phyloP scores from a whole-genome alignment of 345 rosid species.

The Pelargonium nanum region DNA sequence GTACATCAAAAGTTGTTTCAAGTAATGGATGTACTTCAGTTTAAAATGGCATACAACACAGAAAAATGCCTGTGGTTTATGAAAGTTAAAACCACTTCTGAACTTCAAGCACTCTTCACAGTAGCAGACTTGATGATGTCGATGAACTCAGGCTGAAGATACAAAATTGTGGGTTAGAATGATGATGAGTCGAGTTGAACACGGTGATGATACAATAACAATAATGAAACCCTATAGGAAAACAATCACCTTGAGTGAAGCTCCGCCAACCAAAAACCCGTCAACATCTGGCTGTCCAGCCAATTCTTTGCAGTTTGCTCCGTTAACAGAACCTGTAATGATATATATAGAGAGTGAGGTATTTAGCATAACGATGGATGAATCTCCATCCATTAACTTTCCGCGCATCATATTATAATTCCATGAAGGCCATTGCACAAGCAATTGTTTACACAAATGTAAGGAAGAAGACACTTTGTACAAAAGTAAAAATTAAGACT shows the following conservation, averaged over 20 bases:
- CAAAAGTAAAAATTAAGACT: neutral
- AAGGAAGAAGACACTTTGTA: no score
- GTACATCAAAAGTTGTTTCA: no score
- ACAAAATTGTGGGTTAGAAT: neutral
- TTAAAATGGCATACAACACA: no score
- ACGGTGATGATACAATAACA: neutral
- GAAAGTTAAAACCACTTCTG: no score
- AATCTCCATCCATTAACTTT: neutral
- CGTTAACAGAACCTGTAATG: conserved; percentile 52
- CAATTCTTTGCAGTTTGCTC: conserved; percentile 56
- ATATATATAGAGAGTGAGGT: neutral
- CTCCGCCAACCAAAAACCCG: conserved; percentile 79
- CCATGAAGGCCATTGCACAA: neutral
- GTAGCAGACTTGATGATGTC: conserved; percentile 56
- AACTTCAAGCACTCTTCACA: conserved; percentile 20
- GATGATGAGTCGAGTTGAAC: neutral
- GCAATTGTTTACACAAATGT: no score
- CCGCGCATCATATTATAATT: neutral
- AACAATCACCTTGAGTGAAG: conserved; percentile 50
- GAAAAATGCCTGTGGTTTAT: no score
- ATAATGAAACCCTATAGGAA: neutral
- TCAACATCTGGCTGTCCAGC: conserved; percentile 53
- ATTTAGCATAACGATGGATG: neutral
- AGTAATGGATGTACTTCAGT: no score
- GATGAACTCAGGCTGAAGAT: conserved; percentile 45